Evolutionary conservation across 352 stramenopile genomes (phyloP), one percentile per base, ranked within the genome.

Genomic region (Elongisporangium senticosum): DNA sequence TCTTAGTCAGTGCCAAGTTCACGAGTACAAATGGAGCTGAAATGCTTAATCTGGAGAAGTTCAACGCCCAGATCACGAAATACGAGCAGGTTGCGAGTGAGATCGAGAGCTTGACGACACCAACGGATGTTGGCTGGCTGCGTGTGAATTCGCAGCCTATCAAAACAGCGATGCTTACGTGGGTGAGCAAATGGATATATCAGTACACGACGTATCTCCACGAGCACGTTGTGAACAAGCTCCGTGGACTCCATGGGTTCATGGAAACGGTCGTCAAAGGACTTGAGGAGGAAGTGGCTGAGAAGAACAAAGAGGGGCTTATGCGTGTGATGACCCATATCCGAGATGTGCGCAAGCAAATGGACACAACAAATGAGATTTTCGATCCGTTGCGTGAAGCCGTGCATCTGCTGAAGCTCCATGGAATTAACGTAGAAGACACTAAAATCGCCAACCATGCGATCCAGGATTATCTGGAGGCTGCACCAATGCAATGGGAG

Each of bases 271-370:
- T 98, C 4, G 85, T 90, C 23, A 78, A 93, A 58, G 93, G 93
- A 0, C 71, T 99, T 6, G 90, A 96, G 23, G 83, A 93, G 52
- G 76, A 97, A 58, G 88, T 98, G 10, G 72, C 77, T 1, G 88
- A 97, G 62, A 90, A 96, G 69, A 96, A 96, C 63, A 97, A 98
- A 68, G 88, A 95, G 49, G 90, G 89, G 47, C 78, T 99, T n/a
- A 98, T 98, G 92, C 83, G 83, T n/a, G 93, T 98, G 23, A 98
- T 98, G 94, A 96, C 87, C 8, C 88, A 98, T 64, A 98, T 98
- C 51, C 85, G 93, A 2, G 93, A 98, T 55, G 93, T 98, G 4
- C 87, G 90, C 51, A 97, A 97, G 72, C 83, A 95, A 56, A 97
- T 97, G 78, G 88, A 96, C 57, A 74, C 86, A 14, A 97, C 90